These are phyloP conservation scores for Eucalyptus polybractea DNA, from an alignment of 345 rosid genomes.

Conservation along the genomic window DNA sequence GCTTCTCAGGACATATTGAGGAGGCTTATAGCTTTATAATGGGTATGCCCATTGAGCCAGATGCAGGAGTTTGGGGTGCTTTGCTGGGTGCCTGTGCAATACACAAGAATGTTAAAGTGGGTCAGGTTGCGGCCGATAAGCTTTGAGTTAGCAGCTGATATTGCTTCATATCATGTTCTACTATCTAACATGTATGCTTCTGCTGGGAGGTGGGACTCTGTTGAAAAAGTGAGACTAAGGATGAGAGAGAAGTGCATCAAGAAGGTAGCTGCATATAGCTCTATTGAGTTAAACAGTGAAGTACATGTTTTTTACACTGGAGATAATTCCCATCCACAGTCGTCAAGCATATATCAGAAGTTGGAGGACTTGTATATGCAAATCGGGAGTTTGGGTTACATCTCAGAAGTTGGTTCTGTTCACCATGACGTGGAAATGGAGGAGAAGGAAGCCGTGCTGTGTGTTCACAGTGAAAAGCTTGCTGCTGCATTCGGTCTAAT, in stretches of 20 bases:
- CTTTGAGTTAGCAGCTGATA: conserved; percentile 30
- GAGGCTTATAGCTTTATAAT: conserved; percentile 27
- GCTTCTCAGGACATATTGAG: conserved; percentile 20
- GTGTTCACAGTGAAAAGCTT: conserved; percentile 61
- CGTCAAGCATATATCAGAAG: conserved; percentile 22
- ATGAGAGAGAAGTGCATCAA: conserved; percentile 33
- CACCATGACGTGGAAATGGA: conserved; percentile 53
- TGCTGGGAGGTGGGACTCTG: conserved; percentile 34
- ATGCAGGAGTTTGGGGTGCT: conserved; percentile 33
- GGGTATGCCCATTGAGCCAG: conserved; percentile 29
- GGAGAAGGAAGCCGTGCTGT: conserved; percentile 40
- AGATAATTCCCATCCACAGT: conserved; percentile 42
- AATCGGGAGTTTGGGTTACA: conserved; percentile 39
- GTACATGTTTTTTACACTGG: conserved; percentile 47
- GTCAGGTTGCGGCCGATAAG: conserved; percentile 28
- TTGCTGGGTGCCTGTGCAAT: conserved; percentile 34
- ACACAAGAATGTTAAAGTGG: conserved; percentile 22
- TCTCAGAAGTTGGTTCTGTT: conserved; percentile 30
- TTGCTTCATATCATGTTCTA: conserved; percentile 34
- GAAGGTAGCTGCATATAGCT: conserved; percentile 45
- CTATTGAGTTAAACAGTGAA: conserved; percentile 24
- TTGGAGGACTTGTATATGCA: conserved; percentile 26
- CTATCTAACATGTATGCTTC: conserved; percentile 42
- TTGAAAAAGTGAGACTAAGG: conserved; percentile 22
- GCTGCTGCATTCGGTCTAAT: conserved; percentile 37